These are phyloP conservation scores for Ganoderma lucidum DNA, from an alignment of 1,284 basidiomycete species.

Conservation along the genomic window DNA sequence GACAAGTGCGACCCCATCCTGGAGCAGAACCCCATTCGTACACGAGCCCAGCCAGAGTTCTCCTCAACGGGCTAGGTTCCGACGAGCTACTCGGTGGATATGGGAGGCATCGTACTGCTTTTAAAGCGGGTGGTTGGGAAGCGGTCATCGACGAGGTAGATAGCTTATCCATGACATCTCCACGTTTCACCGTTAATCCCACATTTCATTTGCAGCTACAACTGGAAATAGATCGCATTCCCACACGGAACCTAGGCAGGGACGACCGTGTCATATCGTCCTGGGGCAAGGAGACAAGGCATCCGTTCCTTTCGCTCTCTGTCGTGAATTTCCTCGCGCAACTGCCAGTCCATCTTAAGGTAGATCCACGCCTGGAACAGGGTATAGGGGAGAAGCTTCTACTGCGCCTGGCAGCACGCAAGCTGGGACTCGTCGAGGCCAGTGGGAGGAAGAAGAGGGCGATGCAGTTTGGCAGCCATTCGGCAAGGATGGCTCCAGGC, in stretches of 20 bases:
- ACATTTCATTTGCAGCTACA: conserved; percentile 64
- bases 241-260: conserved; percentile 89
- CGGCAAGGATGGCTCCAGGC: conserved; percentile 84
- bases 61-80: conserved; percentile 93
- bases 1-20: conserved; percentile 54
- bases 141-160: conserved; percentile 83
- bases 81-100: conserved; percentile 98
- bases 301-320: conserved; percentile 87
- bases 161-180: neutral
- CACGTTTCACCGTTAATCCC: neutral
- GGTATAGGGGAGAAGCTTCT: conserved; percentile 91
- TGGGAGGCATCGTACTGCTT: conserved; percentile 87
- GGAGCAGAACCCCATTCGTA: conserved; percentile 59
- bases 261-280: conserved; percentile 93
- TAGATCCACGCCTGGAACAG: conserved; percentile 72
- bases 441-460: conserved; percentile 86
- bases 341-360: conserved; percentile 83
- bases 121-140: conserved; percentile 69
- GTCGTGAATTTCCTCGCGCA: conserved; percentile 79
- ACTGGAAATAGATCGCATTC: conserved; percentile 91
- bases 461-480: conserved; percentile 97
- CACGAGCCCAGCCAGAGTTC: conserved; percentile 79
- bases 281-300: conserved; percentile 89
- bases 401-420: conserved; percentile 73
- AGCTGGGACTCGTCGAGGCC: conserved; percentile 75